Conservation (phyloP, 176 grass and related monocot genomes). For the Cocos nucifera region DNA sequence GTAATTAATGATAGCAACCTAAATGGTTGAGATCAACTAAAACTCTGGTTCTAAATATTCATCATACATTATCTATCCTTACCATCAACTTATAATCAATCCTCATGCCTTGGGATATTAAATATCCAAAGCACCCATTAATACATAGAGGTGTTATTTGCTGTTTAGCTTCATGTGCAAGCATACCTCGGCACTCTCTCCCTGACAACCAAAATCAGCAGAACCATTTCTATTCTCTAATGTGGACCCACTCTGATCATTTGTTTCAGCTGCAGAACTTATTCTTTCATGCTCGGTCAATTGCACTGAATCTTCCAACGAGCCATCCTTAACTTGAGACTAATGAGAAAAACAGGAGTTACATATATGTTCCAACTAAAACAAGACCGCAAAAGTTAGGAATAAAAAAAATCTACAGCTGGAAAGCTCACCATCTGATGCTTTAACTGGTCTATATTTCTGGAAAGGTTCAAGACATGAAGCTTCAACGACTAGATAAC, state of each 20-base stretch:
- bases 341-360: not conserved
- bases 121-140: too few relatives aligned
- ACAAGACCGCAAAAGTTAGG: slow-evolving; percentile 8
- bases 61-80: too few relatives aligned
- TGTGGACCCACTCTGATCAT: slow-evolving; percentile 3
- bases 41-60: too few relatives aligned
- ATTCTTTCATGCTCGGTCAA: slow-evolving; percentile 10
- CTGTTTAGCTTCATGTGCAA: not conserved
- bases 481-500: slow-evolving; percentile 78
- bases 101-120: too few relatives aligned
- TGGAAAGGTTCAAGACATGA: slow-evolving; percentile 74
- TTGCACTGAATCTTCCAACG: slow-evolving; percentile 8
- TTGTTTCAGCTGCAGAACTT: slow-evolving; percentile 2
- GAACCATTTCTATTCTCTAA: slow-evolving; percentile 14
- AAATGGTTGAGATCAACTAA: too few relatives aligned
- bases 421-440: slow-evolving; percentile 47
- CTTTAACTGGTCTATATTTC: slow-evolving; percentile 61
- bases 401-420: slow-evolving; percentile 1
- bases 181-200: slow-evolving; percentile 32
- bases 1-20: too few relatives aligned
- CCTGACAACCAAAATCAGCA: not conserved
- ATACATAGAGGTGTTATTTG: too few relatives aligned
- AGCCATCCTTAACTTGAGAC: slow-evolving; percentile 2
- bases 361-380: not conserved
- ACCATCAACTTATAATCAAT: too few relatives aligned